Percentiles rank a stretch among this genome's conserved stretches.
These are phyloP conservation scores for Postia placenta DNA, from an alignment of 768 basidiomycete species.

Conservation along the genomic window DNA sequence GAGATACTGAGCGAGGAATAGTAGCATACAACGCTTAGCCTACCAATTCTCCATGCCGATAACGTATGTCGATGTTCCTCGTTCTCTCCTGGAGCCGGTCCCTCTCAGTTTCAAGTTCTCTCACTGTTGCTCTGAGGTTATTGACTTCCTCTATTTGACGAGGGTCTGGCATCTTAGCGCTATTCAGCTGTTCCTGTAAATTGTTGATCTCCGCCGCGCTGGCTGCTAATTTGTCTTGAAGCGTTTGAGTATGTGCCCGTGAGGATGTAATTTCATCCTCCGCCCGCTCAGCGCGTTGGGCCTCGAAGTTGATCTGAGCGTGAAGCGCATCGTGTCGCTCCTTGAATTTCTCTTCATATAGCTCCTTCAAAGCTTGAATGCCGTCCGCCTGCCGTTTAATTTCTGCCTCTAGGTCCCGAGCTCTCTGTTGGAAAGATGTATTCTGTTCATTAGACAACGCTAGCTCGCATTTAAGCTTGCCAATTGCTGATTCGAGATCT, in stretches of 20 bases:
- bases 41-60: constrained; percentile 25
- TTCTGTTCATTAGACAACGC: constrained; percentile 38
- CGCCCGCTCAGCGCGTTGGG: constrained; percentile 10
- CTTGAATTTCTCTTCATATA: constrained; percentile 13
- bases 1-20: background rate
- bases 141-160: constrained; percentile 16
- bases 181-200: constrained; percentile 14
- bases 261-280: constrained; percentile 15
- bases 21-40: background rate
- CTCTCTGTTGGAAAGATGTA: constrained; percentile 19
- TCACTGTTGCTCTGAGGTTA: constrained; percentile 16
- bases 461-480: constrained; percentile 32
- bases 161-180: constrained; percentile 15
- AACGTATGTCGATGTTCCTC: constrained; percentile 24
- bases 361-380: constrained; percentile 5
- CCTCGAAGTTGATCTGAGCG: constrained; percentile 6
- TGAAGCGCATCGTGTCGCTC: constrained; percentile 7
- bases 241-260: constrained; percentile 8
- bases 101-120: constrained; percentile 17
- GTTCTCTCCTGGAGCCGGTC: constrained; percentile 15
- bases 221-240: constrained; percentile 10
- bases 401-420: constrained; percentile 12
- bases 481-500: constrained; percentile 27
- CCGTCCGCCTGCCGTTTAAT: constrained; percentile 10
- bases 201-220: constrained; percentile 12